phyloP scores from a whole-genome alignment of 257 asterid genomes.

The Cruciata laevipes region DNA sequence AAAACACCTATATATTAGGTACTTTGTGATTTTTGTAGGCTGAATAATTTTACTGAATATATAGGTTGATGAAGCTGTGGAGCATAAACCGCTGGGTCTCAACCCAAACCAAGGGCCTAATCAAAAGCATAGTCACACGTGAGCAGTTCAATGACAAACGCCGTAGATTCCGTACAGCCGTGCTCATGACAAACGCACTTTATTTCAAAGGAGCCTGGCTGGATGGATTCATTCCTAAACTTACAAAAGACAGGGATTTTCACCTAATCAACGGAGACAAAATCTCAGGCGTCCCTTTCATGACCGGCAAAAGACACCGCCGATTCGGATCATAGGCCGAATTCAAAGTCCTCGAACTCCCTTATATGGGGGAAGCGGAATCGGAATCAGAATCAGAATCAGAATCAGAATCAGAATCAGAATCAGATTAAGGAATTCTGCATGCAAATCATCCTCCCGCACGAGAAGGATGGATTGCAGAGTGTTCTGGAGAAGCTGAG shows the following conservation, averaged over 20 bases:
- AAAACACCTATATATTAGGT: too few relatives aligned
- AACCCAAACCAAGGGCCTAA: slow-evolving; percentile 16
- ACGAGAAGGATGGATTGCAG: not conserved
- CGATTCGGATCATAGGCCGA: slow-evolving; percentile 2
- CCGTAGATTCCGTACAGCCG: not conserved
- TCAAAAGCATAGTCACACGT: not conserved
- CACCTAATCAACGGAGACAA: slow-evolving; percentile 12
- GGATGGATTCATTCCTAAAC: not conserved
- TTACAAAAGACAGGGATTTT: not conserved
- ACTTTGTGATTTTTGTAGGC: not conserved
- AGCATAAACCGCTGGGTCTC: slow-evolving; percentile 16
- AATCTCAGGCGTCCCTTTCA: slow-evolving; percentile 17
- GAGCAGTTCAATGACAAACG: not conserved
- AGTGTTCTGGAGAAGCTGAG: not conserved
- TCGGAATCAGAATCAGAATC: too few relatives aligned
- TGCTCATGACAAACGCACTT: slow-evolving; percentile 18
- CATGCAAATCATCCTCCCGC: not conserved
- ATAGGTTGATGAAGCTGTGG: slow-evolving; percentile 5
- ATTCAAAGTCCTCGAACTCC: slow-evolving; percentile 7
- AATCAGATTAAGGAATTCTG: not conserved
- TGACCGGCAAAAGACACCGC: not conserved
- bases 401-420: too few relatives aligned
- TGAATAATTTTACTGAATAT: not conserved
- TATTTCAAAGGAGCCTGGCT: slow-evolving; percentile 17
- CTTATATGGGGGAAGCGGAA: not conserved